These are phyloP conservation scores for Pythium folliculosum DNA, from an alignment of 352 stramenopile species.

Conservation along the genomic window DNA sequence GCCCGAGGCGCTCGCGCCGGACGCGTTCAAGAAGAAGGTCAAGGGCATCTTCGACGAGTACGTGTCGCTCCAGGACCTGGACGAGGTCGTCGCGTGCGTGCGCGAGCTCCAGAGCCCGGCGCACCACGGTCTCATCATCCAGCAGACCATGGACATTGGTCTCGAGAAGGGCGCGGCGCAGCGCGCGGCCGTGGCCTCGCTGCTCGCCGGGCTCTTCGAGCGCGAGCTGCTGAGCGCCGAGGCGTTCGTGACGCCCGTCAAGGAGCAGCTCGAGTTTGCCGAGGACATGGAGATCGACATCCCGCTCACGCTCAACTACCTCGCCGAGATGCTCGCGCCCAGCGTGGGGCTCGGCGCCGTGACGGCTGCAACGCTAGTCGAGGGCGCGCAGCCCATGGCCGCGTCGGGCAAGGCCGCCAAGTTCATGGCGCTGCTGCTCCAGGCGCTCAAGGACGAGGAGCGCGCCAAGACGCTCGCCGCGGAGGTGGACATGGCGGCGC, in stretches of 20 bases:
- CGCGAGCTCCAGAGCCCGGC: conserved; percentile 52
- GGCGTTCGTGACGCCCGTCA: conserved; percentile 40
- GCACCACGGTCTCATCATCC: conserved; percentile 53
- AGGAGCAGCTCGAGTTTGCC: conserved; percentile 69
- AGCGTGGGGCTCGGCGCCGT: conserved; percentile 49
- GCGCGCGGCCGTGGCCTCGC: conserved; percentile 48
- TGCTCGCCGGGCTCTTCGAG: conserved; percentile 57
- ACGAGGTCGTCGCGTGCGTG: conserved; percentile 66
- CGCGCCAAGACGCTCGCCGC: conserved; percentile 46
- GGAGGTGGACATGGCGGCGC: conserved; percentile 39
- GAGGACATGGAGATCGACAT: conserved; percentile 87
- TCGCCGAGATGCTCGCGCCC: conserved; percentile 72
- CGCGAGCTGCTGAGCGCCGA: conserved; percentile 48
- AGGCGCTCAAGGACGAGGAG: conserved; percentile 41
- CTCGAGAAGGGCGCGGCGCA: conserved; percentile 74
- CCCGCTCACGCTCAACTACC: conserved; percentile 66
- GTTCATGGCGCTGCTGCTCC: conserved; percentile 54
- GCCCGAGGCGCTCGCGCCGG: conserved; percentile 38
- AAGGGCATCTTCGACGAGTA: conserved; percentile 86
- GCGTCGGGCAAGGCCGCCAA: conserved; percentile 69
- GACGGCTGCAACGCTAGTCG: conserved; percentile 42
- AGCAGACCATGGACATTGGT: conserved; percentile 62
- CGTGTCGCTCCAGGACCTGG: conserved; percentile 82
- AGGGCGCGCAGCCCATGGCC: conserved; percentile 47
- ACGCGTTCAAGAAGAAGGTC: conserved; percentile 82